A percentile compares a stretch with the other conserved stretches of the same genome.
These are phyloP conservation scores for Geranomyces variabilis DNA, from an alignment of 192 early-diverging fungal species.

Conservation along the genomic window DNA sequence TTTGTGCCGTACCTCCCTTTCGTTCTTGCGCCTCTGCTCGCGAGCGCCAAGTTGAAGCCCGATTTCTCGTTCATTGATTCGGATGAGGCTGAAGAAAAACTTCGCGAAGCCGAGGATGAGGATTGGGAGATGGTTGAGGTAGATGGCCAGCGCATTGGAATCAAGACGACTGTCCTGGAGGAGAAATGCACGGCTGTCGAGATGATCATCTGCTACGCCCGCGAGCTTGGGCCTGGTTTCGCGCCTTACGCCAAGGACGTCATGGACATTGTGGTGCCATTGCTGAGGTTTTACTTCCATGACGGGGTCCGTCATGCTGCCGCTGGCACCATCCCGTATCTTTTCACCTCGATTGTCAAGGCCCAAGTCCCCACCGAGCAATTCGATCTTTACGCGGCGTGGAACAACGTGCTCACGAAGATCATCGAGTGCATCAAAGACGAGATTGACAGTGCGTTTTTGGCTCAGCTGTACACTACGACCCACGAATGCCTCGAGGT, in stretches of 20 bases:
- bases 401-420: conserved; percentile 74
- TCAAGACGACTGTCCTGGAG: conserved; percentile 93
- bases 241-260: conserved; percentile 79
- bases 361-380: conserved; percentile 37
- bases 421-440: conserved; percentile 76
- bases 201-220: conserved; percentile 94
- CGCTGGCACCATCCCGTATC: conserved; percentile 75
- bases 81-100: conserved; percentile 68
- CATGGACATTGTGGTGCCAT: conserved; percentile 83
- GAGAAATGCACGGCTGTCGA: conserved; percentile 98
- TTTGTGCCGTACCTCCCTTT: conserved; percentile 91
- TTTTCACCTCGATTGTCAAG: conserved; percentile 62
- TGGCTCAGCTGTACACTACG: conserved; percentile 75
- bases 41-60: conserved; percentile 83
- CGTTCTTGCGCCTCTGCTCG: conserved; percentile 91
- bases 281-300: conserved; percentile 97
- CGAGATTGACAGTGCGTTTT: conserved; percentile 82
- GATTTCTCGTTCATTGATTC: conserved; percentile 72
- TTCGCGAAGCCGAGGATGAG: conserved; percentile 86
- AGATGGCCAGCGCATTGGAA: conserved; percentile 87
- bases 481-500: conserved; percentile 68
- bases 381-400: conserved; percentile 59
- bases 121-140: conserved; percentile 96
- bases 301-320: conserved; percentile 94
- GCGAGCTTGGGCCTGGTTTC: conserved; percentile 89